Evolutionary conservation across 129 eudicot species (phyloP).

Genomic region (Cynara cardunculus): DNA sequence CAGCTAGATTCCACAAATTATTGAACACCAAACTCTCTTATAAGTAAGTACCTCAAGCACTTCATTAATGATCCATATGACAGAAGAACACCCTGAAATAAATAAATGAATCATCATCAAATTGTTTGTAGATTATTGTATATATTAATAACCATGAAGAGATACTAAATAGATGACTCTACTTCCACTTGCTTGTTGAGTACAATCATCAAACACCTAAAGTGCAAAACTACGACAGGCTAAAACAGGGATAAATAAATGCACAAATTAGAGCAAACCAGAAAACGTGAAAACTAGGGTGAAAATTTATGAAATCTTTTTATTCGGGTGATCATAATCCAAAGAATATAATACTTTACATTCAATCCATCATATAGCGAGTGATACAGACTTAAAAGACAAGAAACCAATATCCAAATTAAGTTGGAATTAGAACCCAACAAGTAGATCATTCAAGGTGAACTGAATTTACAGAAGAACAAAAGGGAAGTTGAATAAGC

Average conservation of each 20-base stretch:
- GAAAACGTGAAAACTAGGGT: neutral
- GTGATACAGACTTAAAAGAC: neutral
- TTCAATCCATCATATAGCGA: neutral
- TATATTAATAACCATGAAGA: neutral
- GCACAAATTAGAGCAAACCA: slow-evolving; percentile 5
- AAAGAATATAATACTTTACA: neutral
- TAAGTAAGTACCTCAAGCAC: neutral
- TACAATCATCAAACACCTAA: slow-evolving; percentile 8
- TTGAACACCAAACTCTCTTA: neutral
- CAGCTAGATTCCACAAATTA: neutral
- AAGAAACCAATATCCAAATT: neutral
- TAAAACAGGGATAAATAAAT: neutral
- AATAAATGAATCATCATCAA: neutral
- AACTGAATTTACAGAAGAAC: neutral
- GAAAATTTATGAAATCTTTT: neutral
- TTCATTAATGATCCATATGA: neutral
- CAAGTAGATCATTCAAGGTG: neutral
- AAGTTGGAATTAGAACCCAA: neutral
- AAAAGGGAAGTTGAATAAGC: neutral
- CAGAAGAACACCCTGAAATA: slow-evolving; percentile 22
- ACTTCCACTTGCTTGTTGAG: neutral
- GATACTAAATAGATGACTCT: neutral
- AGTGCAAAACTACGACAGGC: slow-evolving; percentile 1
- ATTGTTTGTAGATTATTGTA: neutral
- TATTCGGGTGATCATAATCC: neutral